Evolutionary conservation across 768 basidiomycete genomes (phyloP), one percentile per base, ranked within the genome.

Genomic region (Chalciporus chontae): DNA sequence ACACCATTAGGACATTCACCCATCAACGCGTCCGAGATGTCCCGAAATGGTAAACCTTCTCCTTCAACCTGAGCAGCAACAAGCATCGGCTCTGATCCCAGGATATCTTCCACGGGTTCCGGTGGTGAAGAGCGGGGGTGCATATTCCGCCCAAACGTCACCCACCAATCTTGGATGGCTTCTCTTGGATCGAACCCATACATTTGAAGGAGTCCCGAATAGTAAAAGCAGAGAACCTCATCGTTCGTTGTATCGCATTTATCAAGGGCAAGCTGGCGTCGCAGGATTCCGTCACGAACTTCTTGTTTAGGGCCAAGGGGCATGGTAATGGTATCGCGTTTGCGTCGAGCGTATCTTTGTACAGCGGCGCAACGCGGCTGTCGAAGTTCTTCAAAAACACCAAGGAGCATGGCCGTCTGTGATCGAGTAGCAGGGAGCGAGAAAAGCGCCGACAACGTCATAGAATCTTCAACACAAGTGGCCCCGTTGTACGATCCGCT

Each of bases 111-210:
- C 9, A 44, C 19, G 14, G 21, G 18, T 23, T 50, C 45, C 8
- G 29, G 3, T 14, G 8, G 8, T 11, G 51, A 43, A 10, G 47
- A 47, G 8, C 39, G 47, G 32, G 17, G 19, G 14, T 40, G 43
- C 47, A 56, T 45, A 15, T 51, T 51, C 5, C 40, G 53, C 2
- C 79, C 79, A 77, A 74, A 79, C 38, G 73, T 77, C 3, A 75
- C 74, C 80, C 80, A 84, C 80, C 80, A 84, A 61, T 82, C 79
- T 47, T 80, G 78, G 19, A 77, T 81, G 39, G 69, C 71, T 50
- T 84, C 80, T 18, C 65, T 69, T 5, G 79, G 73, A 51, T 79
- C 72, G 57, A 79, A 77, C 9, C 68, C 63, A 45, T 73, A 77
- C 50, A 81, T 54, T 27, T 71, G 70, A 48, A 81, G 62, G 52